A percentile compares a stretch with the other conserved stretches of the same genome.
Conservation (phyloP, 208 protist species). For the Naegleria fowleri region DNA sequence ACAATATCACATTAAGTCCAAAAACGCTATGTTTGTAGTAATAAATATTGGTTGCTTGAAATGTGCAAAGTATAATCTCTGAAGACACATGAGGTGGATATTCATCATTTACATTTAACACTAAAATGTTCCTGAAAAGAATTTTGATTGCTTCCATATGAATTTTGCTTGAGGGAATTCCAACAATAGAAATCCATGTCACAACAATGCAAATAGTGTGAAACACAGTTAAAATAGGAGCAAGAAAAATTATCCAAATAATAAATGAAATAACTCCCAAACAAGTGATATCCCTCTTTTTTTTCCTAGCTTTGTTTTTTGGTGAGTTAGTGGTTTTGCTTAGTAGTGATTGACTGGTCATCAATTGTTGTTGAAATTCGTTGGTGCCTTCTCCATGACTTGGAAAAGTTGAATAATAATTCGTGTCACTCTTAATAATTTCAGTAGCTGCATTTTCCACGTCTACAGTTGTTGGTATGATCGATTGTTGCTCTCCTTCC, state of each 20-base stretch:
- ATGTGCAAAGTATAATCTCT: neutral
- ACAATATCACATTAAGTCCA: conserved; percentile 50
- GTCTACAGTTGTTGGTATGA: too few species aligned
- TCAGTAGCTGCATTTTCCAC: too few species aligned
- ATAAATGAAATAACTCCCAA: neutral
- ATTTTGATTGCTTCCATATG: conserved; percentile 22
- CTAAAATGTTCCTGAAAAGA: neutral
- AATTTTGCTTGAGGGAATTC: conserved; percentile 51
- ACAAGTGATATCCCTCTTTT: neutral
- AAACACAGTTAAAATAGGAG: neutral
- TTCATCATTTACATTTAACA: neutral
- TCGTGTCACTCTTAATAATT: too few species aligned
- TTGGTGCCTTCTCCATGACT: too few species aligned
- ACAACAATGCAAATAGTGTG: neutral
- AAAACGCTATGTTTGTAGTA: conserved; percentile 49
- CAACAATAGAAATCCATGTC: conserved; percentile 43
- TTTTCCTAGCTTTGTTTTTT: too few species aligned
- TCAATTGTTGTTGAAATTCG: too few species aligned
- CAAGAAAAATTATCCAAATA: neutral
- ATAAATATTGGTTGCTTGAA: conserved; percentile 41
- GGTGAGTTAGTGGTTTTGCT: too few species aligned
- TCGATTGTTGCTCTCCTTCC: neutral
- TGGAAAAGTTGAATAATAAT: too few species aligned
- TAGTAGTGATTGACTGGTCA: too few species aligned
- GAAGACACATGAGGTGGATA: neutral